Evolutionary conservation across 495 filamentous ascomycete species (phyloP).

Genomic region (Neurospora sp.): DNA sequence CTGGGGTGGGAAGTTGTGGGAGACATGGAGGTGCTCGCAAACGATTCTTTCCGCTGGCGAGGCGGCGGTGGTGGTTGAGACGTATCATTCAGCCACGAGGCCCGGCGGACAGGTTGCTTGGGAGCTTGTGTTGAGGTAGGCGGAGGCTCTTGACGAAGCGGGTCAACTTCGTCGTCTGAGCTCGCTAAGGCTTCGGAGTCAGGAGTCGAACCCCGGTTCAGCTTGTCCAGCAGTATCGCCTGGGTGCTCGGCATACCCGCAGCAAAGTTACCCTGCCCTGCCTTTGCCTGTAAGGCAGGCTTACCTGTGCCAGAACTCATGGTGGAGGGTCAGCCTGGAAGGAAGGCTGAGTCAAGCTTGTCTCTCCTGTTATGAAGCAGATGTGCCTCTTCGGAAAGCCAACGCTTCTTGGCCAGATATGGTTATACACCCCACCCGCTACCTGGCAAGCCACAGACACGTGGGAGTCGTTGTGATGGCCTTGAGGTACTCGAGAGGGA

Average conservation of each 20-base stretch:
- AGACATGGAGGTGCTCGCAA: slow-evolving; percentile 58
- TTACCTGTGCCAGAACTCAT: slow-evolving; percentile 41
- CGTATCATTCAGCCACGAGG: slow-evolving; percentile 53
- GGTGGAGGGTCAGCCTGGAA: slow-evolving; percentile 4
- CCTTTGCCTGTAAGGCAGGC: slow-evolving; percentile 29
- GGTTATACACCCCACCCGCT: not conserved
- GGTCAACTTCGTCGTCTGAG: slow-evolving; percentile 78
- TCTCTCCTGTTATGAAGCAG: not conserved
- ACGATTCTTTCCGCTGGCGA: slow-evolving; percentile 47
- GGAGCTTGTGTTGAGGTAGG: slow-evolving; percentile 35
- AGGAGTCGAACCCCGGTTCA: slow-evolving; percentile 73
- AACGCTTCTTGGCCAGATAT: not conserved
- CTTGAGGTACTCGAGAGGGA: not conserved
- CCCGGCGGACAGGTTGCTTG: slow-evolving; percentile 41
- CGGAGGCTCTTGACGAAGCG: slow-evolving; percentile 37
- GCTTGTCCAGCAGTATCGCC: slow-evolving; percentile 60
- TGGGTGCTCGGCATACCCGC: slow-evolving; percentile 39
- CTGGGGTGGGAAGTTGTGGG: slow-evolving; percentile 67
- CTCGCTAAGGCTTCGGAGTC: slow-evolving; percentile 89
- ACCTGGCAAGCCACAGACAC: not conserved
- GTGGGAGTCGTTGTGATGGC: not conserved
- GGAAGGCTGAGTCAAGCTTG: not conserved
- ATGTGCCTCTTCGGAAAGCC: not conserved
- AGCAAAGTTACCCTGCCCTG: slow-evolving; percentile 28
- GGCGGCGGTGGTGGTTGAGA: slow-evolving; percentile 34